Percentiles rank a stretch among this genome's conserved stretches.
Evolutionary conservation across 2,329 filamentous ascomycete genomes (phyloP).

Genomic region (Aspergillus neoniger): DNA sequence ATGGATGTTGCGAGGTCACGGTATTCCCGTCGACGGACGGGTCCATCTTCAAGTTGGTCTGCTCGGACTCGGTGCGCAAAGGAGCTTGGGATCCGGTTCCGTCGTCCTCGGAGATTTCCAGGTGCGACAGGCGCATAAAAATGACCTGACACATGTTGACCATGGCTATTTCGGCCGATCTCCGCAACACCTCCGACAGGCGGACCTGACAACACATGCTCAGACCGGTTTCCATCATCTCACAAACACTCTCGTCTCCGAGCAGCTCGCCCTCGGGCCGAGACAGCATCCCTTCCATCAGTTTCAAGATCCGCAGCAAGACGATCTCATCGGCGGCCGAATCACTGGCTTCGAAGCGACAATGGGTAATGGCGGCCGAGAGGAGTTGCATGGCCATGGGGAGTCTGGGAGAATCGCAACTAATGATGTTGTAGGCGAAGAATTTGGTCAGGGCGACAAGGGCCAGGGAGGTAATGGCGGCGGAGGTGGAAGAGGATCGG

Average conservation of each 20-base stretch:
- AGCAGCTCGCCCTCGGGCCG: conserved; percentile 87
- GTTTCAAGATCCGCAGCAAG: conserved; percentile 85
- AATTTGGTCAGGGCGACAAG: conserved; percentile 95
- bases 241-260: conserved; percentile 97
- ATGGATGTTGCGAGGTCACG: conserved; percentile 54
- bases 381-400: conserved; percentile 90
- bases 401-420: conserved; percentile 79
- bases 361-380: conserved; percentile 94
- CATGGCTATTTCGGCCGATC: conserved; percentile 95
- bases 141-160: conserved; percentile 99
- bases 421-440: conserved; percentile 90
- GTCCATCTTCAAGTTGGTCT: conserved; percentile 81
- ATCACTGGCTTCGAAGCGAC: conserved; percentile 95
- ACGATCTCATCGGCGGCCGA: conserved; percentile 94
- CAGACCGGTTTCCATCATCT: conserved; percentile 98
- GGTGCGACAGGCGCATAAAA: conserved; percentile 85
- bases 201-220: conserved; percentile 96
- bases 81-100: conserved; percentile 67
- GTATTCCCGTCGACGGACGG: conserved; percentile 69
- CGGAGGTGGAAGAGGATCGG: conserved; percentile 91
- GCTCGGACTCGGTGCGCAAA: conserved; percentile 58
- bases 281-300: conserved; percentile 98
- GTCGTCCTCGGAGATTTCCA: conserved; percentile 74
- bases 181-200: conserved; percentile 83
- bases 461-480: conserved; percentile 92